Base-by-base conservation (phyloP, 2,329 filamentous ascomycete genomes). In the Trichoderma afroharzianum region DNA sequence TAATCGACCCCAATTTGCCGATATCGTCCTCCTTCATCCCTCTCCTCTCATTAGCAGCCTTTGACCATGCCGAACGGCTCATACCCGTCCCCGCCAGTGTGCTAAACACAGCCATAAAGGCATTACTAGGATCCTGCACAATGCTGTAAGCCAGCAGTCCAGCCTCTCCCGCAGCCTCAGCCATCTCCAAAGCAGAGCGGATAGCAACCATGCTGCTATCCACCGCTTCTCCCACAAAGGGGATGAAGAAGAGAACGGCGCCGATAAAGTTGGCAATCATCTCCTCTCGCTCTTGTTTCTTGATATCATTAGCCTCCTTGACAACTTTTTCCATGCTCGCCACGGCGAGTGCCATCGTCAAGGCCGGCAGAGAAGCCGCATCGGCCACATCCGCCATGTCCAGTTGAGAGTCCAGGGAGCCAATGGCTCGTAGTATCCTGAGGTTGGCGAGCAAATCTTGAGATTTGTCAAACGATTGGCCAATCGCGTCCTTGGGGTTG, bases 221-320 rank as follows among this genome's bases (percentile, higher is more conserved):
- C 28, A 83, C 73, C 2, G 83, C 83, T 72, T 86, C 84, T 59
- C 85, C 85, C 15, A 86, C 73, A 72, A 87, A 84, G 24, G 86
- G 86, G 33, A 87, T 79, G 32, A 88, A 78, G 50, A 85, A 84
- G 67, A 88, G 79, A 58, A 84, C 43, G 67, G 84, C 84, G 71
- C 84, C 82, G 63, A 87, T 73, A 36, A 84, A 78, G 53, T 67
- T 72, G 61, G 76, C 63, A 70, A 80, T 78, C 43, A 79, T 73
- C 30, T 59, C 66, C 53, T 75, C 53, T 28, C 74, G 63, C 59
- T 77, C 63, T n/a, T 67, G 57, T 61, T 75, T 72, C 47, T 74
- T 72, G 30, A 77, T 74, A 36, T 77, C 62, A 30, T 75, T 66
- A 18, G 72, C 78, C 69, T 76, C 72, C 39, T 76, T 72, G 72